These are phyloP conservation scores for Plectosphaerella cucumerina DNA, from an alignment of 2,329 filamentous ascomycete species.

Conservation along the genomic window DNA sequence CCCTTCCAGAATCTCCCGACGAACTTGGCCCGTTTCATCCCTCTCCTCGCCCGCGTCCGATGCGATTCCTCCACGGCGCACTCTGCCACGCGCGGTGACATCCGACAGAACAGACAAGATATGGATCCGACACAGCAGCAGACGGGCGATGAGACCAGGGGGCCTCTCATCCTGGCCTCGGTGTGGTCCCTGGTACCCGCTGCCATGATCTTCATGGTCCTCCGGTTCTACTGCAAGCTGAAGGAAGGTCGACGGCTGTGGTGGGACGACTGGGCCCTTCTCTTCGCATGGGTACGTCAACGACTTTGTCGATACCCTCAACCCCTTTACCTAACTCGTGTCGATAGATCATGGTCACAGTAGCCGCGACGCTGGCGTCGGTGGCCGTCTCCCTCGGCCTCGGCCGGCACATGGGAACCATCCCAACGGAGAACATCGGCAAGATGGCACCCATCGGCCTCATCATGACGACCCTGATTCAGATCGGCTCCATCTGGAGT, in stretches of 20 bases:
- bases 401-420: constrained; percentile 11
- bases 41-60: background rate
- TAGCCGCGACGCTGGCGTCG: constrained; percentile 7
- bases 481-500: constrained; percentile 18
- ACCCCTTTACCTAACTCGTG: background rate
- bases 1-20: no score
- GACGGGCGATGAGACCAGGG: background rate
- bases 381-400: constrained; percentile 10
- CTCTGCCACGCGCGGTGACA: background rate
- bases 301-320: background rate
- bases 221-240: constrained; percentile 16
- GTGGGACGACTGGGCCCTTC: constrained; percentile 14
- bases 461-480: constrained; percentile 13
- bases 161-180: background rate
- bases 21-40: background rate
- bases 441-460: constrained; percentile 12
- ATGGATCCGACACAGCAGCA: background rate
- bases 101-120: background rate
- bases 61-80: background rate
- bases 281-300: constrained; percentile 14
- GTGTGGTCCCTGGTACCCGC: constrained; percentile 8
- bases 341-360: constrained; percentile 4
- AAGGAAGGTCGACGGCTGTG: constrained; percentile 10
- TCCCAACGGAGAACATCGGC: constrained; percentile 7
- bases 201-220: constrained; percentile 10